A percentile compares a stretch with the other conserved stretches of the same genome.
phyloP scores from a whole-genome alignment of 306 rosid species.

The Fragaria ananassa region DNA sequence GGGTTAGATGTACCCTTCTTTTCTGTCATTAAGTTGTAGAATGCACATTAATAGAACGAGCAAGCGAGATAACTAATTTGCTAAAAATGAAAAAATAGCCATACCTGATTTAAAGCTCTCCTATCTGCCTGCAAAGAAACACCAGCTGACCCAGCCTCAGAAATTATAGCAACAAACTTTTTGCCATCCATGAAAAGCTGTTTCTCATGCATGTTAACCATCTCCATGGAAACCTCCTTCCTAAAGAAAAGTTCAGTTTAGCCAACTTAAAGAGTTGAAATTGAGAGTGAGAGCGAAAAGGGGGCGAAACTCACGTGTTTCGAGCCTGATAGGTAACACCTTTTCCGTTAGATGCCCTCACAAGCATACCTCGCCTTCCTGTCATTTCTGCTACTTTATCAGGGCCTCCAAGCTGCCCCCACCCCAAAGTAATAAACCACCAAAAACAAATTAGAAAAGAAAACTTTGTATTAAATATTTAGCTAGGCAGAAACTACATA shows the following conservation, averaged over 20 bases:
- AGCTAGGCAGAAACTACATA: background rate
- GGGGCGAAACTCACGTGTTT: conserved; percentile 70
- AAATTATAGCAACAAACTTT: conserved; percentile 86
- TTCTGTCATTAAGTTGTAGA: conserved; percentile 49
- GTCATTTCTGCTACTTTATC: conserved; percentile 96
- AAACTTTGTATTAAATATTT: background rate
- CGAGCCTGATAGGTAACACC: conserved; percentile 98
- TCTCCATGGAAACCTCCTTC: conserved; percentile 93
- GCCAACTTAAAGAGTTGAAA: background rate
- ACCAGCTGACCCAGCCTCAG: conserved; percentile 99
- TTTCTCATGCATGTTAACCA: conserved; percentile 99
- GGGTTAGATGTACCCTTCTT: conserved; percentile 94
- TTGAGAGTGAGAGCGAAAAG: background rate
- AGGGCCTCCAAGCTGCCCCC: conserved; percentile 88
- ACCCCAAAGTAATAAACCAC: background rate
- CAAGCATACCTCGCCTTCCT: conserved; percentile 99
- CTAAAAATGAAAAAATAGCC: conserved; percentile 18
- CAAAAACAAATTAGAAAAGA: background rate
- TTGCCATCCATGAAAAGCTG: conserved; percentile 98
- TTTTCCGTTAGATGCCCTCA: conserved; percentile 84
- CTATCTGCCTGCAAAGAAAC: conserved; percentile 98
- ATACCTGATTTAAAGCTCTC: conserved; percentile 85
- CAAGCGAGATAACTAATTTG: conserved; percentile 14
- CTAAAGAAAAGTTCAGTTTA: conserved; percentile 38
- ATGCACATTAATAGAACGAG: conserved; percentile 11